Evolutionary conservation across 2,329 filamentous ascomycete species (phyloP).

Genomic region (Diaporthe vexans): DNA sequence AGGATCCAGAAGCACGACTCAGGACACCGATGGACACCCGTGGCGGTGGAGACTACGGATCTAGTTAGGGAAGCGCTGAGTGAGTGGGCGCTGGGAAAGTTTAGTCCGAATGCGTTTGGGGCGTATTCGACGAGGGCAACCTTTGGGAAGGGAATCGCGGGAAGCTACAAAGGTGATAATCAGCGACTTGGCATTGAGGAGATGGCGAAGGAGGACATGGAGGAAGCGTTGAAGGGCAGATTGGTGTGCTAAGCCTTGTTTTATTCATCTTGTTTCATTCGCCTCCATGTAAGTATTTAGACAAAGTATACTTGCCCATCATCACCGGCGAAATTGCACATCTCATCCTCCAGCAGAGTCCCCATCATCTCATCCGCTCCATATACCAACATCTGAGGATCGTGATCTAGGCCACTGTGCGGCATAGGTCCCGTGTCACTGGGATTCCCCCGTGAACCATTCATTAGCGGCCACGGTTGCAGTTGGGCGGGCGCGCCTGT

Average conservation of each 20-base stretch:
- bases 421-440: no score
- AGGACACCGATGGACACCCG: background rate
- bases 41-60: slow-evolving; percentile 21
- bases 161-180: slow-evolving; percentile 49
- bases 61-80: slow-evolving; percentile 34
- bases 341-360: slow-evolving; percentile 10
- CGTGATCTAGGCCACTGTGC: background rate
- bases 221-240: slow-evolving; percentile 37
- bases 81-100: slow-evolving; percentile 42
- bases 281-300: background rate
- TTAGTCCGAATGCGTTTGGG: slow-evolving; percentile 50
- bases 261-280: background rate
- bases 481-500: background rate
- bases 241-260: background rate
- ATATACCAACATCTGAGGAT: background rate
- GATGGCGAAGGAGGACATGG: slow-evolving; percentile 51
- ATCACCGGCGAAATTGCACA: slow-evolving; percentile 4
- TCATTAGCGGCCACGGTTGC: background rate
- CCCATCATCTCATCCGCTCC: background rate
- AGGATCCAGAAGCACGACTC: slow-evolving; percentile 2
- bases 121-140: background rate
- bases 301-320: slow-evolving; percentile 1
- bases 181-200: slow-evolving; percentile 54
- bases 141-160: slow-evolving; percentile 41
- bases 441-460: background rate